These are phyloP conservation scores for Dryas octopetala DNA, from an alignment of 306 rosid genomes.

Conservation along the genomic window DNA sequence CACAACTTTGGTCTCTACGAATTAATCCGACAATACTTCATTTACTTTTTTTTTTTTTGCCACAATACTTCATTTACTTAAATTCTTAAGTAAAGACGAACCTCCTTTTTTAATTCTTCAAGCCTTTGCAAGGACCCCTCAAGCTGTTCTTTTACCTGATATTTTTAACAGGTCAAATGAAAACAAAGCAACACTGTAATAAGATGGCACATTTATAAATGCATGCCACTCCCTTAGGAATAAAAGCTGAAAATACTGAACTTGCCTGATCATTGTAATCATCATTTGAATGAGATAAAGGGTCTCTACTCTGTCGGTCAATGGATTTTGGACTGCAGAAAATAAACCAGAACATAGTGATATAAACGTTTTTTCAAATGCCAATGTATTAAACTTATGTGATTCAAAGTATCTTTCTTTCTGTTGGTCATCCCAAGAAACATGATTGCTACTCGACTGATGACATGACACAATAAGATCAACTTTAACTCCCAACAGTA, in stretches of 20 bases:
- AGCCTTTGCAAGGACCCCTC: conserved; percentile 53
- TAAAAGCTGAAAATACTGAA: conserved; percentile 24
- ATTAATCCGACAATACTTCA: not conserved
- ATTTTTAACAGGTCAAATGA: conserved; percentile 13
- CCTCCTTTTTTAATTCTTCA: conserved; percentile 73
- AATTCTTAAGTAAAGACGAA: conserved; percentile 32
- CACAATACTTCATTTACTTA: conserved; percentile 11
- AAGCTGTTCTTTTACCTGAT: conserved; percentile 61
- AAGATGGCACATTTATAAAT: not conserved
- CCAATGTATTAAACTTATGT: conserved; percentile 13
- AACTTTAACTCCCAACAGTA: not conserved
- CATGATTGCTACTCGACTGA: conserved; percentile 24
- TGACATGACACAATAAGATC: not conserved
- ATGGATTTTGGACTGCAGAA: conserved; percentile 44
- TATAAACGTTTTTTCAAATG: conserved; percentile 13
- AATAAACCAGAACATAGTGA: conserved; percentile 5
- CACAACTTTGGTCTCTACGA: not conserved
- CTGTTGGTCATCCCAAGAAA: conserved; percentile 23
- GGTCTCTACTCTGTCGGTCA: conserved; percentile 42
- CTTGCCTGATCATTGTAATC: conserved; percentile 49
- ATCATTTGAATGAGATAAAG: conserved; percentile 53
- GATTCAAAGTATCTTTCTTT: conserved; percentile 2
- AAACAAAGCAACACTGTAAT: not conserved
- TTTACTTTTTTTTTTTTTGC: conserved; percentile 3
- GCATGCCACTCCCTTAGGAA: conserved; percentile 14